Base-by-base conservation (phyloP, 2,329 filamentous ascomycete species). In the Daldinia eschscholtzii region DNA sequence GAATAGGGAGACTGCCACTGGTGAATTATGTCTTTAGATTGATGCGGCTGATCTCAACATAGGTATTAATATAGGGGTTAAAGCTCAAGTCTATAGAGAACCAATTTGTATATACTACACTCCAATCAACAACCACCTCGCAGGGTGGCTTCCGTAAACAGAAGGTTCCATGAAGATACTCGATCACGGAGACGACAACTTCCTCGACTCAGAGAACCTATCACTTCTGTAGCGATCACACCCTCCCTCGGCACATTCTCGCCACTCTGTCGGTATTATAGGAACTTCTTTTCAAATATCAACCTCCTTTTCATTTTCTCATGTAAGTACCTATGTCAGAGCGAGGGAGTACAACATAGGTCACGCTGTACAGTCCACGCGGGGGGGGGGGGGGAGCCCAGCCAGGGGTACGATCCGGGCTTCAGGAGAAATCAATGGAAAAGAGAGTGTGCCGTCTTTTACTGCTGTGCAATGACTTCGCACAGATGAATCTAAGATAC, bases 201-300 rank as follows among this genome's bases (percentile, higher is more conserved):
- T 61, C 50, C 26, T 71, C 63, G 52, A 70, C 65, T 64, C 64
- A 41, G 62, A 62, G 50, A 63, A 46, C 50, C 41, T 64, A 57
- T 62, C 64, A 56, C 57, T 64, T 57, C 30, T 23, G 41, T 39
- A 52, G 44, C 55, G 57, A 70, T 70, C 64, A 71, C 37, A 71
- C 74, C 74, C 73, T 55, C 74, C 68, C 48, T 77, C 75, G 75
- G 74, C 58, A 68, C 65, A 76, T 74, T 76, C 72, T 77, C 75
- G 75, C 69, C 66, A 64, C 52, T 74, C 69, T 70, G 63, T 74
- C 74, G 74, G 75, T 67, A 73, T 76, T 39, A 37, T 26, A 58
- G 20, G 48, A 28, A 30, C 23, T 61, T 61, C 44, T 41, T 26
- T 33, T 62, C 37, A n/a, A 37, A 52, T 60, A 60, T 48, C 20